Percentiles rank a stretch among this genome's conserved stretches.
phyloP scores from a whole-genome alignment of 495 filamentous ascomycete genomes.

The Xylona heveae region DNA sequence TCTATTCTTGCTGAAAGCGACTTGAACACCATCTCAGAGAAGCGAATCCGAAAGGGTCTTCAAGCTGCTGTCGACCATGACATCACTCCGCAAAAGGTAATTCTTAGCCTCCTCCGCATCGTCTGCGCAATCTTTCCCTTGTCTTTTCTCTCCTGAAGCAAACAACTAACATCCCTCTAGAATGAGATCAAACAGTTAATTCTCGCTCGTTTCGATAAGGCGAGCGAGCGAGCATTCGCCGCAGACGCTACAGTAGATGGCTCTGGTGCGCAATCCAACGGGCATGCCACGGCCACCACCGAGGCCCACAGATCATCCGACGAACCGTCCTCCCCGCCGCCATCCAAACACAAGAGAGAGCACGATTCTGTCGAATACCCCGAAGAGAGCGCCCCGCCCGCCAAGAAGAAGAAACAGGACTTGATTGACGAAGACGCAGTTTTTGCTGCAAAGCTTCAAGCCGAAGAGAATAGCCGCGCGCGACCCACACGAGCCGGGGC shows the following conservation, averaged over 20 bases:
- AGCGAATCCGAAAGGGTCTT: slow-evolving; percentile 73
- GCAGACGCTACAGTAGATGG: slow-evolving; percentile 16
- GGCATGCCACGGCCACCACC: not conserved
- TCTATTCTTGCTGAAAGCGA: slow-evolving; percentile 66
- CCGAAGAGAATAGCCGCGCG: slow-evolving; percentile 61
- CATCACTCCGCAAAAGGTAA: slow-evolving; percentile 67
- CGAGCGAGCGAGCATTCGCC: slow-evolving; percentile 30
- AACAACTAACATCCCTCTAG: slow-evolving; percentile 31
- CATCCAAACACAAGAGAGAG: slow-evolving; percentile 21
- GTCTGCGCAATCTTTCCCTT: slow-evolving; percentile 1
- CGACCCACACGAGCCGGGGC: slow-evolving; percentile 48
- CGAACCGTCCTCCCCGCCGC: slow-evolving; percentile 4
- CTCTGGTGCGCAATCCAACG: too few species aligned
- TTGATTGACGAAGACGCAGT: slow-evolving; percentile 60
- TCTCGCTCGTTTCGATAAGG: slow-evolving; percentile 73
- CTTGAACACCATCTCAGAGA: slow-evolving; percentile 76
- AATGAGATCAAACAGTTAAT: slow-evolving; percentile 65
- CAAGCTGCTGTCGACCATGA: slow-evolving; percentile 60
- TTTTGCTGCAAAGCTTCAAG: slow-evolving; percentile 73
- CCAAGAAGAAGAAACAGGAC: slow-evolving; percentile 30
- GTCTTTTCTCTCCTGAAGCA: too few species aligned
- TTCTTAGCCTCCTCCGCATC: slow-evolving; percentile 8
- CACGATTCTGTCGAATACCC: slow-evolving; percentile 22
- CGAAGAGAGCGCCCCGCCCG: slow-evolving; percentile 28
- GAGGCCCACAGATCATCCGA: slow-evolving; percentile 3